A percentile compares a stretch with the other conserved stretches of the same genome.
Evolutionary conservation across 495 filamentous ascomycete species (phyloP).

Genomic region (Aspergillus sparsus): DNA sequence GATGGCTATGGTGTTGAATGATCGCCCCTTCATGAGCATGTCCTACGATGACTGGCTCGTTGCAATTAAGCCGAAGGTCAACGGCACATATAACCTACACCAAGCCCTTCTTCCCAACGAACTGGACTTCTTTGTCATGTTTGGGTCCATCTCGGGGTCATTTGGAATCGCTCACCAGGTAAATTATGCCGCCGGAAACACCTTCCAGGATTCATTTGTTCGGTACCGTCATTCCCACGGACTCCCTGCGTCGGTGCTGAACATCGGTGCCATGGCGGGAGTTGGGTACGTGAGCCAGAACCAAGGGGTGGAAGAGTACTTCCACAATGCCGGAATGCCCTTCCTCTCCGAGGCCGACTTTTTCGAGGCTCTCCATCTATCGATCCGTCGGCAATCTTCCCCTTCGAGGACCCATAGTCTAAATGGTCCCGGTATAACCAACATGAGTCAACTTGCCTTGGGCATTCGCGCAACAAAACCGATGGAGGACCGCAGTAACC

Average conservation of each 20-base stretch:
- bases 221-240: slow-evolving; percentile 25
- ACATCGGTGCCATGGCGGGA: slow-evolving; percentile 44
- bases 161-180: slow-evolving; percentile 26
- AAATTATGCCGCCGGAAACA: slow-evolving; percentile 32
- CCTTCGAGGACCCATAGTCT: neutral
- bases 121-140: slow-evolving; percentile 48
- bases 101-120: slow-evolving; percentile 2
- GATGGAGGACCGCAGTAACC: slow-evolving; percentile 1
- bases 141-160: slow-evolving; percentile 33
- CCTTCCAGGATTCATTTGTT: slow-evolving; percentile 32
- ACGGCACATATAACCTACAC: slow-evolving; percentile 41
- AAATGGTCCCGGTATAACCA: neutral
- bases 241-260: slow-evolving; percentile 28
- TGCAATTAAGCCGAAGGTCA: slow-evolving; percentile 38
- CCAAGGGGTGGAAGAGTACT: slow-evolving; percentile 6
- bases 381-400: slow-evolving; percentile 2
- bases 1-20: slow-evolving; percentile 31
- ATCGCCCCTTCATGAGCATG: slow-evolving; percentile 33
- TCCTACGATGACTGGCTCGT: slow-evolving; percentile 30
- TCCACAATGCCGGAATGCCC: neutral
- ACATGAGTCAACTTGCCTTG: slow-evolving; percentile 8
- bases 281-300: slow-evolving; percentile 30
- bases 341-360: slow-evolving; percentile 8
- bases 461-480: slow-evolving; percentile 6
- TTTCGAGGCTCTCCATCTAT: slow-evolving; percentile 7